Percentiles rank a stretch among this genome's conserved stretches.
Evolutionary conservation across 768 basidiomycete species (phyloP).

Genomic region (Tephrocybe rancida): DNA sequence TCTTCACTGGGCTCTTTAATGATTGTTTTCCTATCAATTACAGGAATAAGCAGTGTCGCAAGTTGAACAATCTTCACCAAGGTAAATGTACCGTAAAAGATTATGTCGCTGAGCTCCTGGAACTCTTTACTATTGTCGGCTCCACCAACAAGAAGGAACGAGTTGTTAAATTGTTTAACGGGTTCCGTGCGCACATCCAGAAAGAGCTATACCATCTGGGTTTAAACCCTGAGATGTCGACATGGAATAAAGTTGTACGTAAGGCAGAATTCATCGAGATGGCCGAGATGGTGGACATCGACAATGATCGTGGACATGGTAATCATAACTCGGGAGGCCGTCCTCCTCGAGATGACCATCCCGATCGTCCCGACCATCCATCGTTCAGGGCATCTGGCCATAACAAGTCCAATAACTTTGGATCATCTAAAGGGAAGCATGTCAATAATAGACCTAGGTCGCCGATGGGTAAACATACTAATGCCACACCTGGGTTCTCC

Average conservation of each 20-base stretch:
- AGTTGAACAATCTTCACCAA: conserved; percentile 26
- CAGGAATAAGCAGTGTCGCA: conserved; percentile 23
- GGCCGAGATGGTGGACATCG: conserved; percentile 7
- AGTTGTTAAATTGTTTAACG: conserved; percentile 36
- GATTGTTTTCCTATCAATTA: conserved; percentile 20
- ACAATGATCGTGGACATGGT: neutral
- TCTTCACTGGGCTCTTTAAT: conserved; percentile 4
- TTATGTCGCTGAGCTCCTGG: conserved; percentile 31
- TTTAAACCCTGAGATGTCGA: conserved; percentile 25
- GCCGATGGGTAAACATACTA: no score
- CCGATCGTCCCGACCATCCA: no score
- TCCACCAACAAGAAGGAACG: conserved; percentile 22
- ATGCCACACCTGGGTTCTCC: no score
- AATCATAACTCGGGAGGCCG: neutral
- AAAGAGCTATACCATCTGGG: conserved; percentile 26
- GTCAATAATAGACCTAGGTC: no score
- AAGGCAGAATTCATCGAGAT: conserved; percentile 32
- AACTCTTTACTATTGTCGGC: conserved; percentile 30
- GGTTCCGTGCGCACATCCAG: conserved; percentile 28
- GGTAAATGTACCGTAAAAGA: conserved; percentile 23
- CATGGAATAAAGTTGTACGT: conserved; percentile 24
- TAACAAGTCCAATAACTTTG: no score
- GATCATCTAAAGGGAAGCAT: no score
- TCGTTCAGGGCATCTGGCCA: no score
- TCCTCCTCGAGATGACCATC: neutral